Conservation (phyloP, 2,329 filamentous ascomycete genomes). For the Penicillium aurantiogriseum region DNA sequence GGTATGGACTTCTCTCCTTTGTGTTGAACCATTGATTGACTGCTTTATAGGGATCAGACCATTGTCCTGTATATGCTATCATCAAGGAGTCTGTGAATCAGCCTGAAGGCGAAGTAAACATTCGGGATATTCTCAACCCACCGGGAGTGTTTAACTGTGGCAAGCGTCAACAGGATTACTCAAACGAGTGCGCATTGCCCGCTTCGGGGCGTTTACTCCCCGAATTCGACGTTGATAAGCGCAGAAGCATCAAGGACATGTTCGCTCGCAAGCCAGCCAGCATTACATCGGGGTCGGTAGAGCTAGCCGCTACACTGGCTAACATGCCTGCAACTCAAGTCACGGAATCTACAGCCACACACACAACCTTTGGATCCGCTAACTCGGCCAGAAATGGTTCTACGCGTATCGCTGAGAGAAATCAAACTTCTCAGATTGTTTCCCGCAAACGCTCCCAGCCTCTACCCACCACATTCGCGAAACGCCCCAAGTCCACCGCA, state of each 20-base stretch:
- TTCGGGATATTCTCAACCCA: conserved; percentile 77
- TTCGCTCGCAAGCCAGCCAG: conserved; percentile 61
- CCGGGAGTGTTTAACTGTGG: conserved; percentile 68
- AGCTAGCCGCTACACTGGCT: neutral
- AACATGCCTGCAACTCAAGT: neutral
- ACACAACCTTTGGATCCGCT: neutral
- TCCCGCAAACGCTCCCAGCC: conserved; percentile 43
- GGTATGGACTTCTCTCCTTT: conserved; percentile 34
- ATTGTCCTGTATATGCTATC: conserved; percentile 85
- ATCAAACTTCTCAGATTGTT: conserved; percentile 12
- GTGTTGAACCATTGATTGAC: conserved; percentile 17
- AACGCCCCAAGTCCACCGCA: conserved; percentile 51
- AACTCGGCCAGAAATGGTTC: neutral
- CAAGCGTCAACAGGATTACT: conserved; percentile 64
- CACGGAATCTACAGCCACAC: neutral
- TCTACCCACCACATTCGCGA: conserved; percentile 38
- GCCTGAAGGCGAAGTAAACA: conserved; percentile 51
- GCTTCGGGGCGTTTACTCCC: conserved; percentile 80
- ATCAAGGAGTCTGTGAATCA: conserved; percentile 63
- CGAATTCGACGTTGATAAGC: conserved; percentile 70
- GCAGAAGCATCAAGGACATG: conserved; percentile 90
- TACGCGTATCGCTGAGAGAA: neutral
- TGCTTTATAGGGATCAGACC: conserved; percentile 71
- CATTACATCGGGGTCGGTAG: conserved; percentile 14
- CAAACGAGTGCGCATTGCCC: conserved; percentile 62